Evolutionary conservation across 164 flowering plant species (phyloP), one percentile per base, ranked within the genome.

Genomic region (Annona cherimola): DNA sequence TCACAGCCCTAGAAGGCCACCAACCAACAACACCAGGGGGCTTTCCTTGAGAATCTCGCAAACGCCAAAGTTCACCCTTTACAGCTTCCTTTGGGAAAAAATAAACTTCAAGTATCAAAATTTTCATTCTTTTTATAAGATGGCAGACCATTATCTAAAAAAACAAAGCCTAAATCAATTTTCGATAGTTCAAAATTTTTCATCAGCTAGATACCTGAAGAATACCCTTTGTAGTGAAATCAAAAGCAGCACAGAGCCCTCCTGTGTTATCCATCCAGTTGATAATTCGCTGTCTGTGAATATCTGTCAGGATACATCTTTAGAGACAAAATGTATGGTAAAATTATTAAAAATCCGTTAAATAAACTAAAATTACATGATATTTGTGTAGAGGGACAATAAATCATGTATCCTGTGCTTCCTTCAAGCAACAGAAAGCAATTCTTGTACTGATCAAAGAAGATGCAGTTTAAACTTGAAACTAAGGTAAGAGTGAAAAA

Each of bases 1-100:
- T 92, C 62, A 87, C 94, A 68, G 97, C 85, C 81, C 97, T 90
- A 69, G 97, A 94, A 75, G 98, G 88, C 97, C 98, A 94, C 98
- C 92, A 92, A 71, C 98, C 98, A 82, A 94, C 75, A 16, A 94
- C 89, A 74, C 98, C 97, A 7, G 96, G 96, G 70, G 98, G 98
- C 80, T 94, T 94, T 77, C 98, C 97, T 79, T 86, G 85, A 45
- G 88, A 61, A 66, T 94, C 98, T 72, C 92, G 90, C 74, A 94
- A 79, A 71, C 97, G 96, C 98, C 98, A 94, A 7, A 83, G 77
- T 80, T 94, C 89, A 76, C 98, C 97, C 75, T 87, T 89, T 14
- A 92, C 94, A 75, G 98, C 94, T 87, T 94, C 94, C 98, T 94
- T 79, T 60, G 40, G 68, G 43, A 67, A 61, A 59, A 43, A 26